Evolutionary conservation across 805 yeast species (phyloP), one percentile per base, ranked within the genome.

Genomic region (Monosporozyma aquatica): DNA sequence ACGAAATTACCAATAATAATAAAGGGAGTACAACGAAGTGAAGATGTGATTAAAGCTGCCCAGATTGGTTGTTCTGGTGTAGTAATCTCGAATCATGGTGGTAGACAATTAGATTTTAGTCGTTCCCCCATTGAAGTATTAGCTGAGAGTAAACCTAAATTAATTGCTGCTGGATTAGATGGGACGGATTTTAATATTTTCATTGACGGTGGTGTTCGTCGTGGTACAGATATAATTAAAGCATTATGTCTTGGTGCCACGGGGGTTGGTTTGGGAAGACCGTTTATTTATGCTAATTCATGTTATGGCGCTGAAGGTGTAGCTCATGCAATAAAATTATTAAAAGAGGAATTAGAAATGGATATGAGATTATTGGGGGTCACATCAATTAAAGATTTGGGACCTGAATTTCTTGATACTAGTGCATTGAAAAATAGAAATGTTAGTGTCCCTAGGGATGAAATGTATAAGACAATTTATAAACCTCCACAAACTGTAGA

Each of bases 81-180:
- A n/a, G 86, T 87, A 4, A 54, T 86, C 40, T 84, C 94, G 2
- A 87, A 86, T 58, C 95, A 86, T 63, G 95, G 95, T 46, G 95
- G 95, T 33, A 70, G 95, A 47, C 95, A 86, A 62, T 66, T 87
- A 43, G 96, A 87, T 62, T 83, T 76, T 54, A 70, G 95, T 1
- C 72, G 84, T n/a, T 77, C 95, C 0, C 82, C 89, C 2, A 69
- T 87, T 27, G 84, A 80, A 58, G 75, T 83, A 4, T 65, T 87
- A 39, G 83, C 82, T 4, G 95, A 84, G 47, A 73, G 78, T 2
- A 74, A 74, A 69, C 79, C 78, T 6, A 52, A 68, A 4, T 60
- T 79, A 43, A 66, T 65, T 39, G 66, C 67, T 42, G 66, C 64
- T 41, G 72, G 73, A 9, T 51, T 75, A 26, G 70, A 69, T 38